phyloP scores from a whole-genome alignment of 1,284 basidiomycete species.

The Boletus smithii region DNA sequence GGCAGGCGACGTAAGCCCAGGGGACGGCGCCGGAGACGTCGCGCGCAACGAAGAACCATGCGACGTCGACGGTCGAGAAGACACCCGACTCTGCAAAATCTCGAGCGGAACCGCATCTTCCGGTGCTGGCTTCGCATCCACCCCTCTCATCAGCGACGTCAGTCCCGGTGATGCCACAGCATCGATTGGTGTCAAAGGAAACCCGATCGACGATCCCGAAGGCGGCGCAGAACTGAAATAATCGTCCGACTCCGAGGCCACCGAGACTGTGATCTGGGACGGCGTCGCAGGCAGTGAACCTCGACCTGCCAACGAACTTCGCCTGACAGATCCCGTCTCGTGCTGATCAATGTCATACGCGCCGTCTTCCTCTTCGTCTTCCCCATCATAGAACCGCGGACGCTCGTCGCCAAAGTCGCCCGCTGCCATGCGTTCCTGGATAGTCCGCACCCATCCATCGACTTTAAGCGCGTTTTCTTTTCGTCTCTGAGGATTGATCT shows the following conservation, averaged over 20 bases:
- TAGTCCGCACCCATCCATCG: slow-evolving; percentile 75
- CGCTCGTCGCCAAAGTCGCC: slow-evolving; percentile 59
- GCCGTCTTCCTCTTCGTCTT: slow-evolving; percentile 45
- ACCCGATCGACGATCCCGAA: slow-evolving; percentile 22
- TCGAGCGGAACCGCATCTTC: slow-evolving; percentile 66
- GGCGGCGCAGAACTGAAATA: slow-evolving; percentile 21
- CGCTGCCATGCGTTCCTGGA: slow-evolving; percentile 58
- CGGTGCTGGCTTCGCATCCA: slow-evolving; percentile 47
- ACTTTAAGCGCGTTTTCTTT: slow-evolving; percentile 72
- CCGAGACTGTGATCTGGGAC: slow-evolving; percentile 25
- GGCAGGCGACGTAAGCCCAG: slow-evolving; percentile 31
- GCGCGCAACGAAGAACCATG: slow-evolving; percentile 27
- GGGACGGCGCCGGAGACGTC: slow-evolving; percentile 10
- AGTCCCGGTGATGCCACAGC: slow-evolving; percentile 4
- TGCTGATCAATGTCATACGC: slow-evolving; percentile 38
- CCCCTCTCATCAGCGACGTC: slow-evolving; percentile 34
- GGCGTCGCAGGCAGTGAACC: slow-evolving; percentile 17
- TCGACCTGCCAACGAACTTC: slow-evolving; percentile 5
- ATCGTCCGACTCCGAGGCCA: slow-evolving; percentile 22
- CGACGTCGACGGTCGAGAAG: slow-evolving; percentile 38
- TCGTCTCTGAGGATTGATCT: slow-evolving; percentile 70
- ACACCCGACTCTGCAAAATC: slow-evolving; percentile 58
- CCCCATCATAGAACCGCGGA: slow-evolving; percentile 43
- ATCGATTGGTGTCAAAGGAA: slow-evolving; percentile 17
- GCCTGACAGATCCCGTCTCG: slow-evolving; percentile 27